These are phyloP conservation scores for Globisporangium parvum DNA, from an alignment of 352 stramenopile genomes.

Conservation along the genomic window DNA sequence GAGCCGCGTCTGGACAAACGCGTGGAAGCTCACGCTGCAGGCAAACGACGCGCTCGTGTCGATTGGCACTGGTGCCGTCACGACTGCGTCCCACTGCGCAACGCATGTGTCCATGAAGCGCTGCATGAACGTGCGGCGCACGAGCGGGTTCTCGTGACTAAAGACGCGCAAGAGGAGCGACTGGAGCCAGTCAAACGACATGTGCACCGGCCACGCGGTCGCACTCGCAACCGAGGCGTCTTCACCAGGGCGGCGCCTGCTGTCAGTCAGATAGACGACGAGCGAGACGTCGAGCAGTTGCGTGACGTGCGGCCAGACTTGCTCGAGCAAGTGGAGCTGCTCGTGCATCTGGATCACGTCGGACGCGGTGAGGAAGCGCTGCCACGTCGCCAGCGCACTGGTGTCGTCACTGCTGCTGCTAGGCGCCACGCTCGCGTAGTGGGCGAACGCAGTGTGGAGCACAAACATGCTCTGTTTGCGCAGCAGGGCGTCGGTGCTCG, in stretches of 20 bases:
- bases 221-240: neutral
- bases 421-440: slow-evolving; percentile 24
- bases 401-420: slow-evolving; percentile 1
- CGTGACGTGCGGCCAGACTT: slow-evolving; percentile 76
- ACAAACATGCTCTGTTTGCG: slow-evolving; percentile 68
- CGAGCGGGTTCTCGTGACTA: slow-evolving; percentile 67
- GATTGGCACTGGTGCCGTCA: slow-evolving; percentile 4
- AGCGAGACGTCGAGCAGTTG: slow-evolving; percentile 38
- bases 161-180: slow-evolving; percentile 68
- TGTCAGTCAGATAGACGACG: slow-evolving; percentile 1
- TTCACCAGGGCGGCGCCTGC: neutral
- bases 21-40: slow-evolving; percentile 32
- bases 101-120: slow-evolving; percentile 56
- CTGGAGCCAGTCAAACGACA: slow-evolving; percentile 76
- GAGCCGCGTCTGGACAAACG: slow-evolving; percentile 49
- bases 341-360: slow-evolving; percentile 84
- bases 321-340: slow-evolving; percentile 75
- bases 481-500: slow-evolving; percentile 43
- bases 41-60: slow-evolving; percentile 30
- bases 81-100: slow-evolving; percentile 15
- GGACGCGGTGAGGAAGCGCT: slow-evolving; percentile 64
- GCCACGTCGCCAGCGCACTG: slow-evolving; percentile 30
- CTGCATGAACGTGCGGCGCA: slow-evolving; percentile 66
- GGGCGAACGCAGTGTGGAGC: slow-evolving; percentile 56
- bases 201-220: slow-evolving; percentile 36